Evolutionary conservation across 2,329 filamentous ascomycete genomes (phyloP).

Genomic region (Aspergillus fischeri): DNA sequence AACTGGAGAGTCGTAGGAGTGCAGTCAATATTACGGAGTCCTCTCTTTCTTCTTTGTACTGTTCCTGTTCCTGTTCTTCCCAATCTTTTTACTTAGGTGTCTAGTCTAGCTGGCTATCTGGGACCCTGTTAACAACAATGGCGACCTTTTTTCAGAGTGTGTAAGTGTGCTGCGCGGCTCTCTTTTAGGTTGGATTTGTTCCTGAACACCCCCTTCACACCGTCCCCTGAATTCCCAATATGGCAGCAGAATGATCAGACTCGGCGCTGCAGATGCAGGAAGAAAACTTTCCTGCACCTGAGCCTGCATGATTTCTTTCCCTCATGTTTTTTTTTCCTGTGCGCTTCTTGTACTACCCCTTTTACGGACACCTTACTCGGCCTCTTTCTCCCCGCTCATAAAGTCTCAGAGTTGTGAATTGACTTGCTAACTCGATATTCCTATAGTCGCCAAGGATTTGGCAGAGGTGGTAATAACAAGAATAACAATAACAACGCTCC

Average conservation of each 20-base stretch:
- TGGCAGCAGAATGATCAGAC: constrained; percentile 11
- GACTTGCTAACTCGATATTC: constrained; percentile 23
- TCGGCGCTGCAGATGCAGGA: constrained; percentile 4
- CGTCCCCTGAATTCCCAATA: constrained; percentile 21
- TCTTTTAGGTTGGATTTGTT: background rate
- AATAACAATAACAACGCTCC: constrained; percentile 36
- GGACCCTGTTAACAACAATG: constrained; percentile 30
- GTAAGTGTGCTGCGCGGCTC: constrained; percentile 32
- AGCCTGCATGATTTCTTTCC: background rate
- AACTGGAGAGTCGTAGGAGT: background rate
- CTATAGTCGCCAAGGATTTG: constrained; percentile 47
- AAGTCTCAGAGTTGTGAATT: constrained; percentile 15
- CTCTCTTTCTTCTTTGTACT: background rate
- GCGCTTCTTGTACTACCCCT: constrained; percentile 2
- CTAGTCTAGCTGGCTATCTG: constrained; percentile 7
- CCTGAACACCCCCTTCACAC: constrained; percentile 8
- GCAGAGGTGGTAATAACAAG: constrained; percentile 45
- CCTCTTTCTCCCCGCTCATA: constrained; percentile 4
- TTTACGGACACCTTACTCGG: background rate
- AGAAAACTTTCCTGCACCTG: background rate
- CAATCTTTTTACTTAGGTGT: background rate
- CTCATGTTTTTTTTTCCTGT: constrained; percentile 3
- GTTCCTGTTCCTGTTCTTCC: constrained; percentile 1
- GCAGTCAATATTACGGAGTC: background rate
- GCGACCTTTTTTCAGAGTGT: constrained; percentile 49